Evolutionary conservation across 805 yeast species (phyloP), one percentile per base, ranked within the genome.

Genomic region (Blastobotrys parvus): DNA sequence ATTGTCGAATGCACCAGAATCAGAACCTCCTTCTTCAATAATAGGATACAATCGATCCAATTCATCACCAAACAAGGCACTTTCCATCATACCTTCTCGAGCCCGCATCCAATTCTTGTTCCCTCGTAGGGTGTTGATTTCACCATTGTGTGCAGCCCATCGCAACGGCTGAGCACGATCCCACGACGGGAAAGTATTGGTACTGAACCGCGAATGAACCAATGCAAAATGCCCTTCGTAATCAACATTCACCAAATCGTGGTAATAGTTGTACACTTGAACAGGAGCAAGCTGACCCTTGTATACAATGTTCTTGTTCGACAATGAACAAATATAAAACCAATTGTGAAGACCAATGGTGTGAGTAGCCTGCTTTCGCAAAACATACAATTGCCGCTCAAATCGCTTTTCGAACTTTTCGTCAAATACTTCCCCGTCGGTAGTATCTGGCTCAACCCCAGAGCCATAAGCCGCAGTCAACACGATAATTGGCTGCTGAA

Each of bases 171-270:
- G 98, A 19, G 98, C 97, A 67, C 98, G 79, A 68, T 92, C 98
- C 98, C 98, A 90, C n/a, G 96, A 87, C 38, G 98, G 98, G 78
- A 90, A 90, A 39, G 98, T 90, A 66, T 90, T 90, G 25, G 98
- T 90, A 45, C 97, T 88, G 73, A 90, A 90, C 63, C 98, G 79
- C 19, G 97, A 89, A 69, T 90, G 98, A 41, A 90, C 97, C 34
- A 90, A 74, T 13, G 97, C 95, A 72, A 92, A 86, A 61, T 89
- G 97, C 37, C 94, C 92, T 68, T 87, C 90, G 65, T 80, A 90
- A 59, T 88, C 92, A 21, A 88, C 90, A 62, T 87, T 88, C 49
- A 79, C 82, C 60, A 90, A 74, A 66, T 90, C 98, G 61, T 86
- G 88, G 70, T 89, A 90, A 69, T 92, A 90, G 54, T 83, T 78